Percentiles rank a stretch among this genome's conserved stretches.
Conservation (phyloP, 2,329 filamentous ascomycete genomes). For the Whalleya microplaca region DNA sequence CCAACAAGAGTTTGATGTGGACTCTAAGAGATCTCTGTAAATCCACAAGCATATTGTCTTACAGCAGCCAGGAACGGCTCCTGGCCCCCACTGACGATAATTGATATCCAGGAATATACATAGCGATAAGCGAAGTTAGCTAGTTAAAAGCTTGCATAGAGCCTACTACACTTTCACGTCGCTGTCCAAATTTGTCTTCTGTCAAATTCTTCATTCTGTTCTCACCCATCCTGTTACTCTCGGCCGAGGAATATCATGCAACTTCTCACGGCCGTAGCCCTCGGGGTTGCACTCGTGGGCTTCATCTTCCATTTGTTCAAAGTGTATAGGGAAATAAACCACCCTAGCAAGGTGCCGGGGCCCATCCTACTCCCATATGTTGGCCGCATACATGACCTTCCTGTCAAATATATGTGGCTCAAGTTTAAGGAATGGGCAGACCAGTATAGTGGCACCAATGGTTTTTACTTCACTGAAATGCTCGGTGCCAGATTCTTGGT, state of each 20-base stretch:
- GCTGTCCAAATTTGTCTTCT: not conserved
- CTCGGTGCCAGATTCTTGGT: conserved; percentile 44
- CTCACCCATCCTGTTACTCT: not conserved
- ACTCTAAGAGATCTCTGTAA: not conserved
- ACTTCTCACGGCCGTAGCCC: conserved; percentile 28
- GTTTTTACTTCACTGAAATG: conserved; percentile 41
- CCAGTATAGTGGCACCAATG: conserved; percentile 34
- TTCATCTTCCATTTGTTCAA: conserved; percentile 32
- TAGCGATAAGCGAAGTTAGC: not conserved
- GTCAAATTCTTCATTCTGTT: not conserved
- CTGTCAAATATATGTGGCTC: conserved; percentile 55
- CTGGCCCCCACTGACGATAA: not conserved
- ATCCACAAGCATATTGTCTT: not conserved
- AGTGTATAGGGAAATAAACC: conserved; percentile 37
- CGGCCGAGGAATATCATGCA: conserved; percentile 29
- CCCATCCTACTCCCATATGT: conserved; percentile 40
- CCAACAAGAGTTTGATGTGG: not conserved
- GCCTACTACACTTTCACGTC: not conserved
- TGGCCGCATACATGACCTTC: conserved; percentile 50
- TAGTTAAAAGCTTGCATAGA: not conserved
- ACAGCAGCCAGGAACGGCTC: not conserved
- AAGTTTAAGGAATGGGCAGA: conserved; percentile 51
- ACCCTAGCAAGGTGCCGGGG: conserved; percentile 35
- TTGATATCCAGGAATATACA: not conserved
- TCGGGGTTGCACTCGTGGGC: conserved; percentile 27